Conservation (phyloP, 352 stramenopile genomes). For the Pythium aphanidermatum region DNA sequence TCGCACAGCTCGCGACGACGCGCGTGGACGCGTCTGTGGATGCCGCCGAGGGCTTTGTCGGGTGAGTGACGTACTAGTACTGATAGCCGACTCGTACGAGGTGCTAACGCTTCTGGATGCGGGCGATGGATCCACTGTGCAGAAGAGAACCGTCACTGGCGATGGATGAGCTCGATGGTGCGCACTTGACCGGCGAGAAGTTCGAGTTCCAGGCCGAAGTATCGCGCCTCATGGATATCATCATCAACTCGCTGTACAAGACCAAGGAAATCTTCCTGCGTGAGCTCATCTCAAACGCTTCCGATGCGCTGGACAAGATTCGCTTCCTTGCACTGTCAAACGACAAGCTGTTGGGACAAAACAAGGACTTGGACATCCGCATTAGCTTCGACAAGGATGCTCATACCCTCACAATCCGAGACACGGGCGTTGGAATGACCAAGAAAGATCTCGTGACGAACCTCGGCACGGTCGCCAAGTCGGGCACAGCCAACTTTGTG, state of each 20-base stretch:
- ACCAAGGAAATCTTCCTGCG: slow-evolving; percentile 99
- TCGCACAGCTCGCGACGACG: slow-evolving; percentile 12
- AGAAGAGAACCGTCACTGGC: slow-evolving; percentile 28
- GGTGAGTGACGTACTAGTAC: slow-evolving; percentile 2
- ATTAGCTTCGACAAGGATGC: slow-evolving; percentile 95
- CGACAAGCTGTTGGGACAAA: slow-evolving; percentile 55
- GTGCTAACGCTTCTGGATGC: background rate
- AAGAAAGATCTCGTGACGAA: slow-evolving; percentile 96
- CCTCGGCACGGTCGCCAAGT: slow-evolving; percentile 98
- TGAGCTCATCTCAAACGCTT: slow-evolving; percentile 99
- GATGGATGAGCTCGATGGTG: slow-evolving; percentile 34
- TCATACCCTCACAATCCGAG: slow-evolving; percentile 97
- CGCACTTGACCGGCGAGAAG: slow-evolving; percentile 54
- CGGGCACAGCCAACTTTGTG: slow-evolving; percentile 98
- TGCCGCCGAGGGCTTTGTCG: slow-evolving; percentile 5
- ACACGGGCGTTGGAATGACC: slow-evolving; percentile 99
- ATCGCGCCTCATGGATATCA: slow-evolving; percentile 98
- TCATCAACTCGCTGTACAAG: slow-evolving; percentile 98
- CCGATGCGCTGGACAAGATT: slow-evolving; percentile 99
- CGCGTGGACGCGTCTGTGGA: slow-evolving; percentile 13
- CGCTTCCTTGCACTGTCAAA: slow-evolving; percentile 96
- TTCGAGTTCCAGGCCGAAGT: slow-evolving; percentile 96
- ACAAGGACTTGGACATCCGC: slow-evolving; percentile 93
- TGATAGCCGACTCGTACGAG: too few relatives aligned
- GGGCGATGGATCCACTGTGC: slow-evolving; percentile 3